Evolutionary conservation across 2,329 filamentous ascomycete genomes (phyloP), one percentile per base, ranked within the genome.

Genomic region (Fusarium chuoi): DNA sequence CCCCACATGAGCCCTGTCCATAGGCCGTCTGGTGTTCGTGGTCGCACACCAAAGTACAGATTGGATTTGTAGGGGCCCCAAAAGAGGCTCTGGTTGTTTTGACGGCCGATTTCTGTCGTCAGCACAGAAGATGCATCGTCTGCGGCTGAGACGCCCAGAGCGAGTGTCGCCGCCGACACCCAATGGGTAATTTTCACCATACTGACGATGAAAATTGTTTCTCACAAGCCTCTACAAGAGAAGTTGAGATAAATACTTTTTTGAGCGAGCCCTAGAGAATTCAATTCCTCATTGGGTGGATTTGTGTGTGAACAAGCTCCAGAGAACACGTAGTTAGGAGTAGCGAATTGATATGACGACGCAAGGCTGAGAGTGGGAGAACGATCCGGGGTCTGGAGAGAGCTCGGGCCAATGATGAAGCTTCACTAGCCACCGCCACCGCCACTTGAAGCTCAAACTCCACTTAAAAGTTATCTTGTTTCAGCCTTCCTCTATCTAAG

Each of bases 61-160:
- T 98, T 98, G 1, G 96, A 93, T 76, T 94, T 90, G 84, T 98
- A 99, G 4, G 96, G 94, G 1, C 96, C 96, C 96, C 96, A 99
- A 85, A 98, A 87, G 77, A 99, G 87, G 79, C 93, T 96, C 79
- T 97, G 89, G 82, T 98, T 98, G 79, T 89, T 90, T 71, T 86
- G 80, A 20, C 87, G 86, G 39, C 83, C 85, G 68, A 89, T 83
- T 77, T 89, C 87, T 70, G 81, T 82, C 48, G 83, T 84, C 42
- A 89, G 79, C 61, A 88, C 82, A 18, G 76, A 74, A 46, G 82
- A 82, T 49, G 79, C 72, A 60, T 79, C 78, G 14, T 78, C 78
- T 33, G 72, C 68, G 49, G 80, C 82, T 38, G 77, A 67, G 33
- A 65, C 73, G 55, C 75, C 74, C 45, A 80, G 58, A 33, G 71